Percentiles rank a stretch among this genome's conserved stretches.
Evolutionary conservation across 1,139 yeast genomes (phyloP).

Genomic region (Yamadazyma kanchanaburiensis): DNA sequence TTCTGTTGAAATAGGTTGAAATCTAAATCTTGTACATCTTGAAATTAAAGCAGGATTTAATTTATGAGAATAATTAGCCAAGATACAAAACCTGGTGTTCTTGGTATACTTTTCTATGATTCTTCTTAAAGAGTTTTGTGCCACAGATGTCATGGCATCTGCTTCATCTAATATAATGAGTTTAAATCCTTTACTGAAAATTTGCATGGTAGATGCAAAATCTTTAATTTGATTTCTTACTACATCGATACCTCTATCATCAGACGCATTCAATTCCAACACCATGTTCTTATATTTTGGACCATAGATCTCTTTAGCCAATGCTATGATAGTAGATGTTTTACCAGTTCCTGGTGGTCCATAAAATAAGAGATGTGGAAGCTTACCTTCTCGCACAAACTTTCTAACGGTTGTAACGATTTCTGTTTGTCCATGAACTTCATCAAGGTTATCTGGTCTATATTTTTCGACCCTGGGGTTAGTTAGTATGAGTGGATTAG

Average conservation of each 20-base stretch:
- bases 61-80: slow-evolving; percentile 95
- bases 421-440: slow-evolving; percentile 88
- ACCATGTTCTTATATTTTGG: slow-evolving; percentile 83
- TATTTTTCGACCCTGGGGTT: slow-evolving; percentile 88
- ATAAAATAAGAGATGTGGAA: slow-evolving; percentile 88
- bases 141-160: slow-evolving; percentile 97
- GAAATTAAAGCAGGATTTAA: slow-evolving; percentile 91
- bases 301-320: slow-evolving; percentile 91
- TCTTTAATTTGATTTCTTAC: slow-evolving; percentile 82
- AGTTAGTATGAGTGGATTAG: slow-evolving; percentile 13
- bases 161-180: slow-evolving; percentile 94
- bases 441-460: slow-evolving; percentile 79
- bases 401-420: slow-evolving; percentile 78
- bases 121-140: slow-evolving; percentile 88
- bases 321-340: slow-evolving; percentile 87
- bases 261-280: slow-evolving; percentile 83
- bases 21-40: slow-evolving; percentile 92
- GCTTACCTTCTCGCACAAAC: slow-evolving; percentile 76
- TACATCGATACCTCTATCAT: slow-evolving; percentile 84
- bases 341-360: slow-evolving; percentile 99
- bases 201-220: slow-evolving; percentile 88
- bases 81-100: slow-evolving; percentile 91
- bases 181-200: slow-evolving; percentile 78
- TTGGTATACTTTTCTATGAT: slow-evolving; percentile 91
- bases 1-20: slow-evolving; percentile 69